Percentiles rank a stretch among this genome's conserved stretches.
Conservation (phyloP, 805 yeast species). For the Kodamaea neixiangensis region DNA sequence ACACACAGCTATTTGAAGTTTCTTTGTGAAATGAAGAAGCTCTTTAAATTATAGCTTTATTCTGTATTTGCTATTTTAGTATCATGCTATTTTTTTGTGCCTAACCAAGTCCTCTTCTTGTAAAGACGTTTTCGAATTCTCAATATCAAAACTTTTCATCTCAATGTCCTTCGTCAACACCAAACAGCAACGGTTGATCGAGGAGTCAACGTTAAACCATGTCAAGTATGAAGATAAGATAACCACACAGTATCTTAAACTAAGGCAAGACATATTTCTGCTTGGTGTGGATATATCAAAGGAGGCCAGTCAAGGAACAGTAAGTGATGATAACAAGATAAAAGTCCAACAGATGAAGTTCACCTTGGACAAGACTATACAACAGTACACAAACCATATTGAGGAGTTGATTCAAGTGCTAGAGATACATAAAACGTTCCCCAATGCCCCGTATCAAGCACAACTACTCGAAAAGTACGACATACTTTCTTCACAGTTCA, state of each 20-base stretch:
- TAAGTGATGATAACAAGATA: constrained; percentile 14
- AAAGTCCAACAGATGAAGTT: constrained; percentile 24
- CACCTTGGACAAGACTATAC: constrained; percentile 31
- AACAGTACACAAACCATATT: constrained; percentile 28
- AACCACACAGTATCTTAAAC: constrained; percentile 31
- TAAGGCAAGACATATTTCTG: constrained; percentile 34
- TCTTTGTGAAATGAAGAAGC: too few relatives aligned
- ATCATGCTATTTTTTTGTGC: too few relatives aligned
- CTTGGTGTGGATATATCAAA: constrained; percentile 16
- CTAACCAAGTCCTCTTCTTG: too few relatives aligned
- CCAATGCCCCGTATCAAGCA: constrained; percentile 17
- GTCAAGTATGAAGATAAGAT: constrained; percentile 35
- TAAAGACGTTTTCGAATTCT: not conserved
- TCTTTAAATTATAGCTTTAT: too few relatives aligned
- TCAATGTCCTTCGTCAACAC: constrained; percentile 1
- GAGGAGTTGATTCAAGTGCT: constrained; percentile 21
- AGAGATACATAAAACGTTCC: constrained; percentile 15
- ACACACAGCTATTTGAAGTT: too few relatives aligned
- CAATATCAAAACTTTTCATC: not conserved
- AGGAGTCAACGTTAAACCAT: constrained; percentile 29
- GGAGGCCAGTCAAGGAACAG: constrained; percentile 10
- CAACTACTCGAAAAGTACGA: constrained; percentile 25
- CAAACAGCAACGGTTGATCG: constrained; percentile 36
- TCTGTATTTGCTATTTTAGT: too few relatives aligned
- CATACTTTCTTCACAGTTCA: constrained; percentile 18